A percentile compares a stretch with the other conserved stretches of the same genome.
Conservation (phyloP, 2,329 filamentous ascomycete species). For the Hawksworthiomyces lignivorus region DNA sequence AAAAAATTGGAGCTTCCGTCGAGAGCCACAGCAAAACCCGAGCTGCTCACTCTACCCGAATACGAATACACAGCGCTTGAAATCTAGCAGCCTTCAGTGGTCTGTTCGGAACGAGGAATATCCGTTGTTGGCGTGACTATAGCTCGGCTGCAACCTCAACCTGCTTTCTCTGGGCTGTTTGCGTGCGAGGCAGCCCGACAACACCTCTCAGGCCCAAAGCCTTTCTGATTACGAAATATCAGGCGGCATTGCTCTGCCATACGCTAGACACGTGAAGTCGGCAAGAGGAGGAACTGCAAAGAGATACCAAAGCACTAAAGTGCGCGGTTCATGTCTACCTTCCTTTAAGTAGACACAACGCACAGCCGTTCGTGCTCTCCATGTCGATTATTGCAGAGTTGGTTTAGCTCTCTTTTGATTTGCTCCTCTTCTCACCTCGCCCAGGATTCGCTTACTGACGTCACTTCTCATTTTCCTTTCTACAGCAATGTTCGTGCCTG, state of each 20-base stretch:
- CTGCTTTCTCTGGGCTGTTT: too few relatives aligned
- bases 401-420: slow-evolving; percentile 18
- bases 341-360: slow-evolving; percentile 5
- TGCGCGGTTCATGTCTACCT: background rate
- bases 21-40: background rate
- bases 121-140: slow-evolving; percentile 10
- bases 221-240: background rate
- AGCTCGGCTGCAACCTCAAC: background rate
- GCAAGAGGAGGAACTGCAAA: too few relatives aligned
- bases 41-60: background rate
- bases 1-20: too few relatives aligned
- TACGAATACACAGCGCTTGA: slow-evolving; percentile 8
- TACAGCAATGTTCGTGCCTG: slow-evolving; percentile 17
- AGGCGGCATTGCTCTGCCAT: background rate
- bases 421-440: background rate
- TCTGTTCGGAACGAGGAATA: slow-evolving; percentile 4
- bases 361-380: slow-evolving; percentile 6
- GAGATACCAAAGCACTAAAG: background rate
- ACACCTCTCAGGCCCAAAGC: too few relatives aligned
- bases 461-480: background rate
- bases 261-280: background rate
- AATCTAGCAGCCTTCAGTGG: background rate
- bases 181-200: too few relatives aligned
- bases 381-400: slow-evolving; percentile 44
- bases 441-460: background rate